Base-by-base conservation (phyloP, 225 moss, liverwort and hornwort genomes). In the Sphagnum tenellum region DNA sequence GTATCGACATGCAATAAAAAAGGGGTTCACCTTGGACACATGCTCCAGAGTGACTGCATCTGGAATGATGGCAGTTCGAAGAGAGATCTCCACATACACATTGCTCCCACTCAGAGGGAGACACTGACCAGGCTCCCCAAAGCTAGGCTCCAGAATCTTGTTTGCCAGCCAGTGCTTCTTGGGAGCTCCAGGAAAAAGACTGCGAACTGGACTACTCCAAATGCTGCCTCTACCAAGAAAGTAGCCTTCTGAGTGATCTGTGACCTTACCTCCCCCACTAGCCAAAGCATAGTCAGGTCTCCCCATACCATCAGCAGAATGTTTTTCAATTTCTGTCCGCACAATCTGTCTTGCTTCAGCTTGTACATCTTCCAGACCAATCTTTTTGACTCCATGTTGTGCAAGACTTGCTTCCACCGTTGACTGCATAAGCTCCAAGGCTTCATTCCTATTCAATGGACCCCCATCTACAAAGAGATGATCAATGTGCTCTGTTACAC, bases 121-220 rank as follows among this genome's bases (percentile, higher is more conserved):
- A 73, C 96, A 96, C 70, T 90, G 87, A 8, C 96, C 96, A 11
- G 96, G 96, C 64, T 96, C 90, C 45, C 96, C 96, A 66, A 92
- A 89, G 70, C 96, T 96, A 46, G 89, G 92, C 72, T 92, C 84
- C 29, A 96, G 71, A 8, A 96, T 74, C 72, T 89, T 96, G 63
- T 80, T 78, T 3, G 90, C 88, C 44, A 86, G 66, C 46, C 82
- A 73, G 53, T 90, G 88, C 73, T 69, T 79, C 71, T 80, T 75
- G 45, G 79, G 75, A 14, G 86, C 71, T 58, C 92, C 96, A 49
- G 82, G 92, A 72, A 95, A 73, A 14, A 91, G 74, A 74, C 76
- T 76, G 45, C 88, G 67, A 47, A 78, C 73, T 73, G 90, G 48
- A 46, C 79, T 82, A 58, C 83, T 75, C 88, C 89, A 92, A 49